phyloP scores from a whole-genome alignment of 345 rosid species.

The Camelina neglecta region DNA sequence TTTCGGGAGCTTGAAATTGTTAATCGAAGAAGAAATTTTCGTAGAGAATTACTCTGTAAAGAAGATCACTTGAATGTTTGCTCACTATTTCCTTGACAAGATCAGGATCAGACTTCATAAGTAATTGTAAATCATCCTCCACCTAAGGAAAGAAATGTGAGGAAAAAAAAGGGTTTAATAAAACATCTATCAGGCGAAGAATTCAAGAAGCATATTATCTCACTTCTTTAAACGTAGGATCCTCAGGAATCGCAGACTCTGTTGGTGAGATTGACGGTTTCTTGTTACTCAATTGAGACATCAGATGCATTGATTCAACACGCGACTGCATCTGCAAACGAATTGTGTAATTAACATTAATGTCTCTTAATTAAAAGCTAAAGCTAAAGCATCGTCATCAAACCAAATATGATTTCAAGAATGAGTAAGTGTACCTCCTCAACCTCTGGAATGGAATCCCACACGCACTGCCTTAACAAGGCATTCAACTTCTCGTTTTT shows the following conservation, averaged over 20 bases:
- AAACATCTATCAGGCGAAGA: not conserved
- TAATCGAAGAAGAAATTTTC: conserved; percentile 5
- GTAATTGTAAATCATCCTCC: conserved; percentile 25
- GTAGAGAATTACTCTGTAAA: conserved; percentile 28
- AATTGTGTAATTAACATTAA: conserved; percentile 1
- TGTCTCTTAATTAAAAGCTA: not conserved
- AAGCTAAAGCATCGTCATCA: not conserved
- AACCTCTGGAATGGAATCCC: conserved; percentile 22
- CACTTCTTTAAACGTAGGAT: conserved; percentile 23
- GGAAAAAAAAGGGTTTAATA: conserved; percentile 10
- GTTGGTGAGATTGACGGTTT: conserved; percentile 9
- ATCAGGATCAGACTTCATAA: conserved; percentile 37
- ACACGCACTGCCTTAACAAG: conserved; percentile 38
- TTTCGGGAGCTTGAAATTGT: conserved; percentile 14
- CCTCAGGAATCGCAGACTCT: not conserved
- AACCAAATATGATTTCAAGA: not conserved
- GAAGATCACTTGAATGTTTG: conserved; percentile 25
- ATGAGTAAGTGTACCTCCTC: conserved; percentile 35
- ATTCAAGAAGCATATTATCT: conserved; percentile 10
- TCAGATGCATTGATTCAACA: not conserved
- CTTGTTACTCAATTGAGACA: conserved; percentile 24
- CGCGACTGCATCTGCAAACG: conserved; percentile 40
- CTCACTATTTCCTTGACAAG: conserved; percentile 27
- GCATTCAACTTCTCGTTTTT: conserved; percentile 38
- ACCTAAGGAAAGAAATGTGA: conserved; percentile 23